These are phyloP conservation scores for Talaromyces funiculosus DNA, from an alignment of 2,329 filamentous ascomycete species.

Conservation along the genomic window DNA sequence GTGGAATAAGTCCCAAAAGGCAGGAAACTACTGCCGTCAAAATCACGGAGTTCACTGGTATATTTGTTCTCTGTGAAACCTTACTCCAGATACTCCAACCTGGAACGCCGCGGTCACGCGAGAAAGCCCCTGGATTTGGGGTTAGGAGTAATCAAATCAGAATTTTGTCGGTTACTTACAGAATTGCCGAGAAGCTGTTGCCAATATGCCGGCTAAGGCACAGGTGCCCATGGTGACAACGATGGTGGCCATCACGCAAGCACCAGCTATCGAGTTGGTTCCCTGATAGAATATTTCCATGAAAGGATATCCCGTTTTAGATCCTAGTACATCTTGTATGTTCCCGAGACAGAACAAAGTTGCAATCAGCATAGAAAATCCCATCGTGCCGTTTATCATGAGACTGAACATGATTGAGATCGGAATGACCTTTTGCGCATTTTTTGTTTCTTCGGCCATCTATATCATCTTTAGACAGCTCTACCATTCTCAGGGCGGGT, in stretches of 20 bases:
- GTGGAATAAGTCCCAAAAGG: conserved; percentile 46
- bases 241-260: conserved; percentile 26
- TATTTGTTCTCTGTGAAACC: conserved; percentile 18
- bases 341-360: conserved; percentile 33
- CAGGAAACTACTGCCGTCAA: conserved; percentile 23
- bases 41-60: conserved; percentile 25
- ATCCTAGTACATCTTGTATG: conserved; percentile 26
- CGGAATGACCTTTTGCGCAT: conserved; percentile 33
- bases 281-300: conserved; percentile 42
- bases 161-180: conserved; percentile 16
- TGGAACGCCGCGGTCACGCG: conserved; percentile 32
- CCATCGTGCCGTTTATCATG: conserved; percentile 32
- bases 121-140: conserved; percentile 29
- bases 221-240: conserved; percentile 29
- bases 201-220: conserved; percentile 27
- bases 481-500: too few relatives aligned
- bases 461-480: conserved; percentile 15
- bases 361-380: conserved; percentile 32
- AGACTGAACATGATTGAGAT: conserved; percentile 31
- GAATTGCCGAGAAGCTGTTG: conserved; percentile 27
- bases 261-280: conserved; percentile 34
- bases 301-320: conserved; percentile 33
- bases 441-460: conserved; percentile 38
- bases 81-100: conserved; percentile 23
- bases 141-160: not conserved